Base-by-base conservation (phyloP, 257 asterid species). In the Jasminum sambac region DNA sequence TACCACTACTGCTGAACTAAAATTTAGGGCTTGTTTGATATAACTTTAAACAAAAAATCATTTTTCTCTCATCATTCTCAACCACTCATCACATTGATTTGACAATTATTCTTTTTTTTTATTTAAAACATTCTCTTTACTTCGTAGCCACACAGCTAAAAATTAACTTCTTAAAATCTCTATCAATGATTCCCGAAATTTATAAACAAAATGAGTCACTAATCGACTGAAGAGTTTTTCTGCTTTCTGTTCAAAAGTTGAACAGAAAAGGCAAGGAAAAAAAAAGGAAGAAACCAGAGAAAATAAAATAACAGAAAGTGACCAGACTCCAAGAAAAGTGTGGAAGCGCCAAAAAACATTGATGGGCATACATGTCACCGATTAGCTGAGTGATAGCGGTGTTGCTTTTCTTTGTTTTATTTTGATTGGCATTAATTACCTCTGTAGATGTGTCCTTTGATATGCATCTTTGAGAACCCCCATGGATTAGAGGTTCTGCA, bases 381-480 rank as follows among this genome's bases (percentile, higher is more conserved):
- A 48, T 23, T 48, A 16, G 21, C 58, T 48, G 23, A 16, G 58
- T 8, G 58, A 23, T 7, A n/a, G 25, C 42, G 8, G 63, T 50
- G 13, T 24, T n/a, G n/a, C n/a, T n/a, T 23, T 62, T 67, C 50
- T 63, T 16, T 48, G 8, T 48, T 48, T 48, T 11, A 7, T 25
- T 70, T 24, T 58, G 38, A 41, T 2, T 48, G 37, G 40, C 24
- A 30, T 46, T 59, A 12, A 39, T 60, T 42, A 48, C 46, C 57
- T 12, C 44, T 42, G 36, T 50, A 17, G 44, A 64, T 37, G 9
- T 55, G 37, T 58, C 46, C 43, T 23, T 64, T 24, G 19, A 21
- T 16, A 19, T 64, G 59, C 70, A 48, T 50, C 46, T 74, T 42
- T 34, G 38, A 59, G 69, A 41, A 41, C 17, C 63, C 5, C 9